These are phyloP conservation scores for Sarocladium brachiariae DNA, from an alignment of 2,329 filamentous ascomycete species.

Conservation along the genomic window DNA sequence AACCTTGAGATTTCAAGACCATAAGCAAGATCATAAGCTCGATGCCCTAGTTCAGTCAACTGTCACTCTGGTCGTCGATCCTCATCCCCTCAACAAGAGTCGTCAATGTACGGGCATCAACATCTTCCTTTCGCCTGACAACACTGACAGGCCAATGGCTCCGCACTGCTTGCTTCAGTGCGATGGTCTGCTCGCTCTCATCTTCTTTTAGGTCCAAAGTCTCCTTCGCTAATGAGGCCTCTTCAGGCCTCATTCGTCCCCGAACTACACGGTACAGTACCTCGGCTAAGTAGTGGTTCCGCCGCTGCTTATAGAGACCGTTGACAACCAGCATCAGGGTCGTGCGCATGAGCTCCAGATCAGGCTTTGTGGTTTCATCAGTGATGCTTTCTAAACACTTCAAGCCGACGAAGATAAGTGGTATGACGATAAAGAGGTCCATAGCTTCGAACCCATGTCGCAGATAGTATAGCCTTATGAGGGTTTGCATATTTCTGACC, in stretches of 20 bases:
- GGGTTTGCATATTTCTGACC: conserved; percentile 17
- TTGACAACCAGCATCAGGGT: conserved; percentile 27
- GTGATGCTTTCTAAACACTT: conserved; percentile 21
- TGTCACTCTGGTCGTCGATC: no score
- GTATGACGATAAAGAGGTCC: conserved; percentile 17
- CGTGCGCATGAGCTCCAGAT: conserved; percentile 23
- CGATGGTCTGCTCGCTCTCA: conserved; percentile 14
- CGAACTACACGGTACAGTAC: conserved; percentile 26
- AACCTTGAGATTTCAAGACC: no score
- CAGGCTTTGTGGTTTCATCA: not conserved
- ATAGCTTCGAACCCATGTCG: conserved; percentile 26
- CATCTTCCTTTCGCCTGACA: conserved; percentile 21
- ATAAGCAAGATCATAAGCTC: no score
- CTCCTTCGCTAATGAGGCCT: conserved; percentile 15
- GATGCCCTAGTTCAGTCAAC: no score
- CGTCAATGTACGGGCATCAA: conserved; percentile 16
- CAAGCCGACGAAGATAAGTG: conserved; percentile 23
- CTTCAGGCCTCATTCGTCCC: conserved; percentile 25
- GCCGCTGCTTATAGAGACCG: conserved; percentile 17
- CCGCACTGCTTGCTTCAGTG: conserved; percentile 19
- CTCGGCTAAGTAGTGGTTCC: conserved; percentile 26
- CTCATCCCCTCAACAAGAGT: conserved; percentile 16
- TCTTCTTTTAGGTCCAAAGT: conserved; percentile 16
- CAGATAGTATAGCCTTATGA: conserved; percentile 24
- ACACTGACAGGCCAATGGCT: conserved; percentile 26